Evolutionary conservation across 2,329 filamentous ascomycete genomes (phyloP).

Genomic region (Microdochium trichocladiopsis): DNA sequence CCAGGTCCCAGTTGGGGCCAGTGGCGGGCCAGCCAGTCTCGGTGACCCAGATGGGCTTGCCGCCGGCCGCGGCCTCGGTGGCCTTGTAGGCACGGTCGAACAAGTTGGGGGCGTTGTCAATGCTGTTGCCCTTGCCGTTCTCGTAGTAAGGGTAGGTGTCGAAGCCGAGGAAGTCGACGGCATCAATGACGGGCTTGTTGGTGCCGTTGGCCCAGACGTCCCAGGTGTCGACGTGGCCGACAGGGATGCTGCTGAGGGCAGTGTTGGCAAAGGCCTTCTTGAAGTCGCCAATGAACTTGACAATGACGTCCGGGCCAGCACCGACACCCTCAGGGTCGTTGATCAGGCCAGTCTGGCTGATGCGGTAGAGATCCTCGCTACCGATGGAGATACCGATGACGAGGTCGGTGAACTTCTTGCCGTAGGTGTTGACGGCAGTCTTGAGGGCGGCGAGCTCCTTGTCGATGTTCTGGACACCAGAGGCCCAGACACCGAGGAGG

Average conservation of each 20-base stretch:
- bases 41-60: constrained; percentile 53
- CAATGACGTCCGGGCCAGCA: constrained; percentile 48
- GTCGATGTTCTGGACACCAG: constrained; percentile 45
- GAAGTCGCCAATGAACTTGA: constrained; percentile 61
- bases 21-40: constrained; percentile 60
- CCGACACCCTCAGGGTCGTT: constrained; percentile 54
- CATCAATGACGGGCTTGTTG: constrained; percentile 53
- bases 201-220: constrained; percentile 52
- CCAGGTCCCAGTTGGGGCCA: constrained; percentile 46
- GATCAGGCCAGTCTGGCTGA: constrained; percentile 51
- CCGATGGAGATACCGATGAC: constrained; percentile 60
- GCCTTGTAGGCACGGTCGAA: constrained; percentile 44
- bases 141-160: constrained; percentile 65
- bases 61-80: constrained; percentile 35
- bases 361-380: constrained; percentile 61
- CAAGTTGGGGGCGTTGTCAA: constrained; percentile 45
- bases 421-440: constrained; percentile 46
- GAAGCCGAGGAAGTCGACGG: constrained; percentile 57
- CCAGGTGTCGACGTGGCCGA: constrained; percentile 66
- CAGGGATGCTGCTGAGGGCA: constrained; percentile 36
- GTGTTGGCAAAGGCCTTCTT: constrained; percentile 45
- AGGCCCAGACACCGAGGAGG: constrained; percentile 59
- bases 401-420: constrained; percentile 43
- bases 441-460: constrained; percentile 55
- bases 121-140: constrained; percentile 44